Conservation (phyloP, 2,329 filamentous ascomycete species). For the Cordyceps javanica region DNA sequence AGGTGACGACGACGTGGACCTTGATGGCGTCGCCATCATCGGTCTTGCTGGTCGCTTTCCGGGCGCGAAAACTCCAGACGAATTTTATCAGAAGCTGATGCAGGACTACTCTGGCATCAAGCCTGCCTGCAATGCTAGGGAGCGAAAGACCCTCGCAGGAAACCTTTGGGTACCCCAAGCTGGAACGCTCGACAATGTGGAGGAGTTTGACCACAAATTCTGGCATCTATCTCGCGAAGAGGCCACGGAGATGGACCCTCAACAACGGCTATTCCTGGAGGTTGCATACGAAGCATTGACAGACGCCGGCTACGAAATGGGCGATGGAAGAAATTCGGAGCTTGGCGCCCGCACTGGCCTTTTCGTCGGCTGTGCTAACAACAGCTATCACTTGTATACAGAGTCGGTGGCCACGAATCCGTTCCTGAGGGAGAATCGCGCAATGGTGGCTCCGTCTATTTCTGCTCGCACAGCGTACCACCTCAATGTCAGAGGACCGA, state of each 20-base stretch:
- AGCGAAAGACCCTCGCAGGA: conserved; percentile 10
- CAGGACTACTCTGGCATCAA: conserved; percentile 8
- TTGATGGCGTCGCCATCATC: conserved; percentile 34
- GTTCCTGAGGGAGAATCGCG: too few species aligned
- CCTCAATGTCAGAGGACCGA: conserved; percentile 31
- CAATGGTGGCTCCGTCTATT: too few species aligned
- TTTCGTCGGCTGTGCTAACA: conserved; percentile 15
- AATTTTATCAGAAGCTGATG: conserved; percentile 13
- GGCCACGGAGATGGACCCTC: conserved; percentile 12
- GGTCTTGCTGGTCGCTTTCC: conserved; percentile 37
- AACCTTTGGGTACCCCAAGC: conserved; percentile 15
- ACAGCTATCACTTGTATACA: conserved; percentile 12
- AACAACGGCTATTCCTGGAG: not conserved
- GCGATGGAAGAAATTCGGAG: too few species aligned
- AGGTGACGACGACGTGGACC: too few species aligned
- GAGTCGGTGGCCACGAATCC: too few species aligned
- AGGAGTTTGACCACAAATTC: conserved; percentile 14
- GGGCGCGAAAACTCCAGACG: conserved; percentile 20
- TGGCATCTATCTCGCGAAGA: conserved; percentile 14
- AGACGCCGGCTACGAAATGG: too few species aligned
- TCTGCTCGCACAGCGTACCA: conserved; percentile 33
- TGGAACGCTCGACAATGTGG: conserved; percentile 1
- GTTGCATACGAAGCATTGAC: not conserved
- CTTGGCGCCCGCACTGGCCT: conserved; percentile 15
- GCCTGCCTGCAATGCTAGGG: not conserved